Evolutionary conservation across 139 green algal genomes (phyloP), one percentile per base, ranked within the genome.

Genomic region (Deuterostichococcus epilithicus): DNA sequence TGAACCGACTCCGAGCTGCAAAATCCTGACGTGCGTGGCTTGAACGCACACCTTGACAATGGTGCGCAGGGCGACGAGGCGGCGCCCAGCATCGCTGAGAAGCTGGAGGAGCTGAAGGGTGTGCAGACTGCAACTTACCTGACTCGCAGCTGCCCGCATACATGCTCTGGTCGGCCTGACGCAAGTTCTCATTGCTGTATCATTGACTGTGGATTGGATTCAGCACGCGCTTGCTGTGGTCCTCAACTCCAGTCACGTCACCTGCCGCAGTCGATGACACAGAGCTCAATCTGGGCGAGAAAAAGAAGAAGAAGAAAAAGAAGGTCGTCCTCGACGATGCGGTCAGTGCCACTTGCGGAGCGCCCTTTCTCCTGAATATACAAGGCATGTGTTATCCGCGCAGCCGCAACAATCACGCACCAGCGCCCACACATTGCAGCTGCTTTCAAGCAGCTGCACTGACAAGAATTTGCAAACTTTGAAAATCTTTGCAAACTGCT

Each of bases 301-400:
- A 86, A 66, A 86, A 86, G 74, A 86, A 86, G 74, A 86, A 86
- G 65, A 86, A 86, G 78, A 86, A 83, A 59, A 68, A 77, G 73
- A 82, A 83, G 71, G 70, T 35, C 30, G 63, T 69, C 28, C 63
- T 69, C 2, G 63, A 37, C 28, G 63, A 69, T 69, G 63, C 63
- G n/a, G 30, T 69, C 4, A 68, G 25, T 18, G 13, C 15, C 45
- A 60, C 45, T 13, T 60, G 45, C 45, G 15, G 18, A 60, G 45
- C 13, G 18, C 45, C 13, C 13, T 26, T 60, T 60, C 18, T 18
- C 13, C 45, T 60, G 15, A 60, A 18, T 60, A 18, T 18, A 26
- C 59, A 34, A 18, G 25, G 5, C 26, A 32, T 32, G 59, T 67
- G 59, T 67, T 6, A 6, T n/a, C 5, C 20, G 26, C 23, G 59